These are phyloP conservation scores for Ogataea chonburiensis DNA, from an alignment of 805 yeast genomes.

Conservation along the genomic window DNA sequence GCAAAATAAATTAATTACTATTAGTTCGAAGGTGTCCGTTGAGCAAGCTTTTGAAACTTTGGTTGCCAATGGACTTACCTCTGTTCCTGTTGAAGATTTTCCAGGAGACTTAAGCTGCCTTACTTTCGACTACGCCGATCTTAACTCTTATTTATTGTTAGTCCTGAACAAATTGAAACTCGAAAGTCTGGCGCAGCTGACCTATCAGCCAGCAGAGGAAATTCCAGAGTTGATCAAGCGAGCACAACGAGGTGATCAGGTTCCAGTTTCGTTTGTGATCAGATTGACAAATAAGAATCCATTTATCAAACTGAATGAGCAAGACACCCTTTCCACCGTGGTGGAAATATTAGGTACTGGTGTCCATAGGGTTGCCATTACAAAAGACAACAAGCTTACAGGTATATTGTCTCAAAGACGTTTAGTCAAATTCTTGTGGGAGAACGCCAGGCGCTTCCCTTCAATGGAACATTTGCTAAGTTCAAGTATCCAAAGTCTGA, in stretches of 20 bases:
- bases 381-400: conserved; percentile 53
- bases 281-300: conserved; percentile 86
- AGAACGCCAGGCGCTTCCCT: conserved; percentile 83
- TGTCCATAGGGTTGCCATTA: conserved; percentile 88
- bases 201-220: conserved; percentile 37
- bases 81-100: conserved; percentile 71
- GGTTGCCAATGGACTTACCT: conserved; percentile 69
- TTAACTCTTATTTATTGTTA: conserved; percentile 79
- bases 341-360: conserved; percentile 92
- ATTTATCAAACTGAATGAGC: conserved; percentile 71
- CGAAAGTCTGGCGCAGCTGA: conserved; percentile 37
- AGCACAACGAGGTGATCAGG: conserved; percentile 86
- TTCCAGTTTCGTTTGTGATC: conserved; percentile 87
- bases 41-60: conserved; percentile 86
- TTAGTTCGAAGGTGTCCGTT: conserved; percentile 67
- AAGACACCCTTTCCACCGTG: conserved; percentile 67
- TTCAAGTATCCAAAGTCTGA: conserved; percentile 65
- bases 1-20: conserved; percentile 68
- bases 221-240: conserved; percentile 45
- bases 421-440: conserved; percentile 83
- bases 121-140: conserved; percentile 89
- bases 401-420: conserved; percentile 93
- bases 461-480: conserved; percentile 73
- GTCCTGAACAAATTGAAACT: conserved; percentile 68
- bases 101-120: conserved; percentile 64